A percentile compares a stretch with the other conserved stretches of the same genome.
phyloP scores from a whole-genome alignment of 768 basidiomycete species.

The Mycena chlorophos region DNA sequence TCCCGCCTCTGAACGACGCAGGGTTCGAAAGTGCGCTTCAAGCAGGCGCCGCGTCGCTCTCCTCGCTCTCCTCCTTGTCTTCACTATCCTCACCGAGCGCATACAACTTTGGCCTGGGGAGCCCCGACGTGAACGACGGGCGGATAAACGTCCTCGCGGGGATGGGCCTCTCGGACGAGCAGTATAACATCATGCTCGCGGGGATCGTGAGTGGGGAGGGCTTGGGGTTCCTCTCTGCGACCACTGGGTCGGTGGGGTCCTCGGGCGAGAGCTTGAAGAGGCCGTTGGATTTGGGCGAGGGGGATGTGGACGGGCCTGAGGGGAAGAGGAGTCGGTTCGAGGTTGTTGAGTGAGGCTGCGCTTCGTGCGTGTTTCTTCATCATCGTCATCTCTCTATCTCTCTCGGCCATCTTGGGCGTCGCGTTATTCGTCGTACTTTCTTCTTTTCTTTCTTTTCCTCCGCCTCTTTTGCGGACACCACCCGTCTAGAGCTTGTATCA shows the following conservation, averaged over 20 bases:
- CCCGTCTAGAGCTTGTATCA: too few relatives aligned
- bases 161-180: slow-evolving; percentile 87
- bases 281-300: slow-evolving; percentile 31
- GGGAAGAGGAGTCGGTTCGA: slow-evolving; percentile 64
- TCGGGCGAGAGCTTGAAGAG: too few relatives aligned
- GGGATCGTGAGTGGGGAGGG: slow-evolving; percentile 68
- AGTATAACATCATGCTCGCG: slow-evolving; percentile 78
- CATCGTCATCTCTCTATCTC: neutral
- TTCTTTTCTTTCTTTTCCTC: too few relatives aligned
- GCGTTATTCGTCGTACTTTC: too few relatives aligned
- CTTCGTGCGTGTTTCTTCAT: neutral
- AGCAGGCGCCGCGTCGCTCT: slow-evolving; percentile 33
- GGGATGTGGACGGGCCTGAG: slow-evolving; percentile 39
- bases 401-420: neutral
- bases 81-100: neutral
- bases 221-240: slow-evolving; percentile 34
- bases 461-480: too few relatives aligned
- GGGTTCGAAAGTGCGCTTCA: slow-evolving; percentile 57
- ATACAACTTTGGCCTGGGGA: slow-evolving; percentile 15
- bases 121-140: slow-evolving; percentile 48
- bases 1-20: slow-evolving; percentile 59
- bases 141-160: slow-evolving; percentile 82
- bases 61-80: slow-evolving; percentile 3
- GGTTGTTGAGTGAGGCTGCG: slow-evolving; percentile 47
- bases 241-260: too few relatives aligned